Percentiles rank a stretch among this genome's conserved stretches.
phyloP scores from a whole-genome alignment of 2,329 filamentous ascomycete species.

The Ascochyta fabae region DNA sequence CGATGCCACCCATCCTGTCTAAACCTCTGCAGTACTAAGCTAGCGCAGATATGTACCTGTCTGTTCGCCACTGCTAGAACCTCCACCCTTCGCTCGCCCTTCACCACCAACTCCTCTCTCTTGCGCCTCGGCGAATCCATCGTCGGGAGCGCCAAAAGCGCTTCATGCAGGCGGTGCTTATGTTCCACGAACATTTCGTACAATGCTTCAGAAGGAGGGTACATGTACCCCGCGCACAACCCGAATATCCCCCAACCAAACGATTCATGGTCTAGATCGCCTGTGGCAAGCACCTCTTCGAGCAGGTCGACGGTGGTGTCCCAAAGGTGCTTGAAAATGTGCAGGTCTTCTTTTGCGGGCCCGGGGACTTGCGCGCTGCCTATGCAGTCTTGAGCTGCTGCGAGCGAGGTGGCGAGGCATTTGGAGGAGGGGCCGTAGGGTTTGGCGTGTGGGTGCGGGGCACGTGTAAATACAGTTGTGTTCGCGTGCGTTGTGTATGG shows the following conservation, averaged over 20 bases:
- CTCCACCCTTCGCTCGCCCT: slow-evolving; percentile 3
- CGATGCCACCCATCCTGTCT: slow-evolving; percentile 19
- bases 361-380: slow-evolving; percentile 19
- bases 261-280: slow-evolving; percentile 19
- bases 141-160: slow-evolving; percentile 16
- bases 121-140: slow-evolving; percentile 8
- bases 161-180: slow-evolving; percentile 21
- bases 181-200: slow-evolving; percentile 11
- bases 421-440: slow-evolving; percentile 1
- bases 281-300: slow-evolving; percentile 15
- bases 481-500: slow-evolving; percentile 16
- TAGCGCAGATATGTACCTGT: slow-evolving; percentile 26
- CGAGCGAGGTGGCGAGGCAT: slow-evolving; percentile 21
- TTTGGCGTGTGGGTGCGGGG: background rate
- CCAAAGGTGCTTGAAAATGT: slow-evolving; percentile 25
- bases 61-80: slow-evolving; percentile 17
- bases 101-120: background rate
- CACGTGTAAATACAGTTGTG: slow-evolving; percentile 19
- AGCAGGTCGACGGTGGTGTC: slow-evolving; percentile 17
- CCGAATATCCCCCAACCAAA: slow-evolving; percentile 31
- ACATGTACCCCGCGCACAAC: slow-evolving; percentile 26
- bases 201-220: background rate
- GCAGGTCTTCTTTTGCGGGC: slow-evolving; percentile 20
- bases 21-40: slow-evolving; percentile 26
- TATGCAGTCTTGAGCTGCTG: slow-evolving; percentile 28